These are phyloP conservation scores for Penicillium silybi DNA, from an alignment of 495 filamentous ascomycete species.

Conservation along the genomic window DNA sequence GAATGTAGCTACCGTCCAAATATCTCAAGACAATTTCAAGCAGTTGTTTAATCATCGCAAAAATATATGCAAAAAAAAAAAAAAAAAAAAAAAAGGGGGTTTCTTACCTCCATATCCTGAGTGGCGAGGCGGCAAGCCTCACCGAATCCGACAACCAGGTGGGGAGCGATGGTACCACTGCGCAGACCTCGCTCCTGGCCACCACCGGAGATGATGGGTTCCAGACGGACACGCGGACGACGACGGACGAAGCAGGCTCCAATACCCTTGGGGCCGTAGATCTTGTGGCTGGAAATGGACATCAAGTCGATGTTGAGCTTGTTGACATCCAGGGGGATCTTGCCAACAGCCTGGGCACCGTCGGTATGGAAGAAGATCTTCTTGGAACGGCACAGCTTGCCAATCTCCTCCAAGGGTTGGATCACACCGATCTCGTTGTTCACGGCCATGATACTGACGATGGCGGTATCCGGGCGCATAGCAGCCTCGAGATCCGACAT, in stretches of 20 bases:
- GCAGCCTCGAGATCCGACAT: slow-evolving; percentile 85
- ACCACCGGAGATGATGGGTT: slow-evolving; percentile 93
- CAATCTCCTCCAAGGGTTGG: slow-evolving; percentile 91
- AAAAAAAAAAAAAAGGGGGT: slow-evolving; percentile 3
- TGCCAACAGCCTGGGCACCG: slow-evolving; percentile 92
- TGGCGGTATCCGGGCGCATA: slow-evolving; percentile 82
- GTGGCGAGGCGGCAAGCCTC: slow-evolving; percentile 91
- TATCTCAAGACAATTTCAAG: slow-evolving; percentile 55
- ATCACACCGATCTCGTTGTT: slow-evolving; percentile 99
- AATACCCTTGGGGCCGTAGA: slow-evolving; percentile 96
- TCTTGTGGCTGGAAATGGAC: slow-evolving; percentile 99
- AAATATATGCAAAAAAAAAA: slow-evolving; percentile 6
- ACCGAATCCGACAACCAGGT: slow-evolving; percentile 86
- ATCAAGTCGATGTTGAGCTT: slow-evolving; percentile 96
- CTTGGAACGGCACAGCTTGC: slow-evolving; percentile 81
- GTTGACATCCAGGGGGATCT: slow-evolving; percentile 95
- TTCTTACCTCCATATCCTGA: slow-evolving; percentile 81
- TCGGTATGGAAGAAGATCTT: slow-evolving; percentile 99
- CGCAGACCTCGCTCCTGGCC: slow-evolving; percentile 92
- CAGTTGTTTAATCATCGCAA: slow-evolving; percentile 49
- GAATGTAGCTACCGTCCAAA: slow-evolving; percentile 41
- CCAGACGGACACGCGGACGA: slow-evolving; percentile 86
- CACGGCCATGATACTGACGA: slow-evolving; percentile 97
- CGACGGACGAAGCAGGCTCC: slow-evolving; percentile 94
- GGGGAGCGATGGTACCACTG: slow-evolving; percentile 88